Conservation (phyloP, 164 flowering plant species). For the Vitis amurensis region DNA sequence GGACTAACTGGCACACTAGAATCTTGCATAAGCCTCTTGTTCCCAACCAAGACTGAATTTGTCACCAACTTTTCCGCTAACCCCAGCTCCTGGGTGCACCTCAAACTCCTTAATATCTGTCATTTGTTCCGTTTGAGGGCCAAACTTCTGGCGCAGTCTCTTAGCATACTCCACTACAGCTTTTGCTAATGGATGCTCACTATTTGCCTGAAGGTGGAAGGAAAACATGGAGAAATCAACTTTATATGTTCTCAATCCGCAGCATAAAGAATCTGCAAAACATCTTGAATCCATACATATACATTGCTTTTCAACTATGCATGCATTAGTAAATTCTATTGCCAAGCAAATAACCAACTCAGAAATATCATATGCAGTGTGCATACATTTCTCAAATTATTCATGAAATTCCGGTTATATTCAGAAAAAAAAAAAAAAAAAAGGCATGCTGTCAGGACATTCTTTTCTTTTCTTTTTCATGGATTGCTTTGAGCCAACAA, state of each 20-base stretch:
- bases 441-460: background rate
- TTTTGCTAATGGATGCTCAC: constrained; percentile 96
- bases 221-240: background rate
- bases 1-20: constrained; percentile 41
- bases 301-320: background rate
- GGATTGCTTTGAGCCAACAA: no score
- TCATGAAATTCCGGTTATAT: background rate
- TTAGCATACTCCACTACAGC: constrained; percentile 77
- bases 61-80: constrained; percentile 64
- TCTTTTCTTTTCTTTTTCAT: no score
- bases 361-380: background rate
- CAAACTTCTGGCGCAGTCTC: constrained; percentile 50
- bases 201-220: constrained; percentile 56
- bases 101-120: constrained; percentile 67
- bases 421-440: background rate
- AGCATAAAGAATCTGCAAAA: background rate
- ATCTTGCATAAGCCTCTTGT: constrained; percentile 73
- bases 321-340: background rate
- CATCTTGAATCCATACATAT: background rate
- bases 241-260: background rate
- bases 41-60: constrained; percentile 73
- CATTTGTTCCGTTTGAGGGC: constrained; percentile 33
- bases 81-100: constrained; percentile 90
- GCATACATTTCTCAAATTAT: background rate
- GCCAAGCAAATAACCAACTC: background rate